A percentile compares a stretch with the other conserved stretches of the same genome.
phyloP scores from a whole-genome alignment of 1,284 basidiomycete genomes.

The Vanrija pseudolonga region DNA sequence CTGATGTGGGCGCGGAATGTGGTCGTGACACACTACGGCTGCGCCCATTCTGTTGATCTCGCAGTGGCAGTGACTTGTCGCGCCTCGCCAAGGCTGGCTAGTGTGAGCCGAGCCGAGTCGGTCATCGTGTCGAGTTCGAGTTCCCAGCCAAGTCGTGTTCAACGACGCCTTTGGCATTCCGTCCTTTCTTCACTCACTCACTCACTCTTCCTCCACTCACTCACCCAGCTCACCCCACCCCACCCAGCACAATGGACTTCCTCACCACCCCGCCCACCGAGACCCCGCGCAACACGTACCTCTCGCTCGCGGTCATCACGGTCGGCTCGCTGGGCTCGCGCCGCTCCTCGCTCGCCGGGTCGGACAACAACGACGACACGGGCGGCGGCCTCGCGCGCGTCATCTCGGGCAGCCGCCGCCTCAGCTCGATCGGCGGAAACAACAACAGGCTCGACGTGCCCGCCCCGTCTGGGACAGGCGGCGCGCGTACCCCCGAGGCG shows the following conservation, averaged over 20 bases:
- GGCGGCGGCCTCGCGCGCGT: conserved; percentile 29
- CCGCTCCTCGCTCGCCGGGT: conserved; percentile 26
- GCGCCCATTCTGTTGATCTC: too few relatives aligned
- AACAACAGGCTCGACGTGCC: conserved; percentile 22
- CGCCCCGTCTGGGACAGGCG: conserved; percentile 3
- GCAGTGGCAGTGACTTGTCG: too few relatives aligned
- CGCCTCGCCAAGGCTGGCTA: too few relatives aligned
- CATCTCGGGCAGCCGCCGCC: conserved; percentile 26
- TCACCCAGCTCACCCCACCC: background rate
- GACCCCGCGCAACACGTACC: conserved; percentile 35
- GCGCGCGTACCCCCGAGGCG: conserved; percentile 3
- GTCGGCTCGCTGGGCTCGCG: conserved; percentile 19
- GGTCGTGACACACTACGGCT: too few relatives aligned
- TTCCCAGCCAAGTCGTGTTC: too few relatives aligned
- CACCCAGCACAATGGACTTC: conserved; percentile 35
- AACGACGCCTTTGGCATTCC: too few relatives aligned
- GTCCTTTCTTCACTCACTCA: background rate
- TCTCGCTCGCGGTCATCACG: conserved; percentile 38
- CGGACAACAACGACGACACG: conserved; percentile 12
- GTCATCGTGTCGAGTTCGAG: too few relatives aligned
- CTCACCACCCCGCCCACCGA: conserved; percentile 10
- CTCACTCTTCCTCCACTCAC: background rate
- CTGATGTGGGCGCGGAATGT: too few relatives aligned
- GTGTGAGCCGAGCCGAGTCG: too few relatives aligned
- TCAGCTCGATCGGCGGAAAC: background rate